Base-by-base conservation (phyloP, 1,284 basidiomycete genomes). In the Termitomyces sp. region DNA sequence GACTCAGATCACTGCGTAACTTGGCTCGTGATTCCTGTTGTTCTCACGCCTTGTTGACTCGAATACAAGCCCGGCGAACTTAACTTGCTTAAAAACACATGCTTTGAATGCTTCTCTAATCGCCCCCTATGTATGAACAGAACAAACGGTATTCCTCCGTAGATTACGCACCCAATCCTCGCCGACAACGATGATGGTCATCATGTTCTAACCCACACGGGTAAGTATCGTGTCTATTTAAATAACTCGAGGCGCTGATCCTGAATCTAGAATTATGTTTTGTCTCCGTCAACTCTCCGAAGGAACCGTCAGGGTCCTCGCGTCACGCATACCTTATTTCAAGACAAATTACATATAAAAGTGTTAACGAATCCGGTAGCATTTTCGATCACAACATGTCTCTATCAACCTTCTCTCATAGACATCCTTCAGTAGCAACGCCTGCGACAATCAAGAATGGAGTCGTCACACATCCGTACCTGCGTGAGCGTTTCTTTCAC, bases 401-500 rank as follows among this genome's bases (percentile, higher is more conserved):
- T 54, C 60, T 64, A 49, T 55, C 43, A 13, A 35, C 45, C 11
- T 34, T 45, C 44, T 41, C 52, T 46, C 48, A 52, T 28, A 52
- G 50, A 26, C 51, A 37, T 47, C 34, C 58, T 52, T 57, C 62
- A 61, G 51, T 51, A 51, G 31, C 59, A 57, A 57, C 64, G 55
- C 47, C 59, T 56, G 43, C 53, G 9, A n/a, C 41, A n/a, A 53
- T 62, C 19, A 66, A 62, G 43, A 62, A 64, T 40, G 61, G 65
- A 28, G 63, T 68, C 21, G 71, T 74, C 16, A 84, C 82, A 0
- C 82, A 84, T 57, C 80, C 81, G 34, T 71, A 78, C 46, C 76
- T 83, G 50, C 81, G 81, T 84, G 67, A 42, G 79, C 72, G 30
- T 48, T 34, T 43, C 38, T 26, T 38, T 40, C 30, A 24, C 8